A percentile compares a stretch with the other conserved stretches of the same genome.
Conservation (phyloP, 805 yeast species). For the Myxozyma geophila region DNA sequence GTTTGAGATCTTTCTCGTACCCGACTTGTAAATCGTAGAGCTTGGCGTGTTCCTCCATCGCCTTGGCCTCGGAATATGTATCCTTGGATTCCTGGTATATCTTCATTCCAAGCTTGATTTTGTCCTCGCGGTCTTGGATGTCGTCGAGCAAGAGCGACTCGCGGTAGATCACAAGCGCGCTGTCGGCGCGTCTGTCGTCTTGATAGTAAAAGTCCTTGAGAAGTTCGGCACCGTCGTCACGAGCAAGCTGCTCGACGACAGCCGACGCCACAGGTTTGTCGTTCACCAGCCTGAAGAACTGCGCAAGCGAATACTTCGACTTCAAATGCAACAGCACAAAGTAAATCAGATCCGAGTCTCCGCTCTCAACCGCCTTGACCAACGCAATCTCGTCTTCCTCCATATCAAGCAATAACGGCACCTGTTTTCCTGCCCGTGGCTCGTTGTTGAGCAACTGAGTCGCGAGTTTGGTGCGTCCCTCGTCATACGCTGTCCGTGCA, state of each 20-base stretch:
- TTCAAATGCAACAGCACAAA: conserved; percentile 61
- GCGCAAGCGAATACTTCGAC: conserved; percentile 62
- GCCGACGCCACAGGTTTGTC: conserved; percentile 51
- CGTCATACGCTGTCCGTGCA: conserved; percentile 70
- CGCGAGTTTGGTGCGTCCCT: conserved; percentile 76
- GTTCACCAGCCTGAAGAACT: conserved; percentile 69
- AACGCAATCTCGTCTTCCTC: conserved; percentile 75
- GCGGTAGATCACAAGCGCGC: conserved; percentile 51
- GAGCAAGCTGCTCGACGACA: conserved; percentile 49
- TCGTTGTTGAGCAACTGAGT: conserved; percentile 71
- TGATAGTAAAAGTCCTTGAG: conserved; percentile 65
- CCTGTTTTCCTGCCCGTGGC: conserved; percentile 61
- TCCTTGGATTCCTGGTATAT: conserved; percentile 47
- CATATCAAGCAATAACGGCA: conserved; percentile 67
- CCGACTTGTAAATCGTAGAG: conserved; percentile 53
- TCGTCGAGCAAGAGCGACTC: conserved; percentile 37
- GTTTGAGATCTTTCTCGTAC: conserved; percentile 50
- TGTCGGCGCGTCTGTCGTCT: conserved; percentile 59
- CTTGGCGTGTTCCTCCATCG: conserved; percentile 53
- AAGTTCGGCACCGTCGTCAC: conserved; percentile 45
- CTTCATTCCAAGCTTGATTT: conserved; percentile 42
- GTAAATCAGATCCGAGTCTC: conserved; percentile 62
- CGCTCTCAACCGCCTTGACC: conserved; percentile 63
- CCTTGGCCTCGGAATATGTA: conserved; percentile 47
- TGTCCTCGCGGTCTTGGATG: conserved; percentile 38